Conservation (phyloP, 1,284 basidiomycete genomes). For the Pseudozyma thailandica region DNA sequence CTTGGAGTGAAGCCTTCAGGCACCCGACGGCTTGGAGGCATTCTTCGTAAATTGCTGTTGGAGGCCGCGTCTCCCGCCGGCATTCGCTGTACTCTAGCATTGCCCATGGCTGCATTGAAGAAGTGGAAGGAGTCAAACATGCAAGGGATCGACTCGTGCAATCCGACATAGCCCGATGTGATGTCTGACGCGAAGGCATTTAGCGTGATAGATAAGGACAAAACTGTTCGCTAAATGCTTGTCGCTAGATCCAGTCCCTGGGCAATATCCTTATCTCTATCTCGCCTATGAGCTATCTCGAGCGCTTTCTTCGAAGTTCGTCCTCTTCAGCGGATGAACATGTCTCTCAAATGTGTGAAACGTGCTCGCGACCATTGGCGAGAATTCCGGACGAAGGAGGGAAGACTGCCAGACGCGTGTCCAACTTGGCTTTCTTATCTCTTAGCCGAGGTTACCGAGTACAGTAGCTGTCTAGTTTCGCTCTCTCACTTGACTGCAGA, state of each 20-base stretch:
- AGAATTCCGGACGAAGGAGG: too few species aligned
- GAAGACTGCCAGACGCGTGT: conserved; percentile 1
- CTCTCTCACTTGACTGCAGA: neutral
- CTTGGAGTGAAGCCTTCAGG: too few species aligned
- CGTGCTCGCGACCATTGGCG: too few species aligned
- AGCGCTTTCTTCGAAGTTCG: too few species aligned
- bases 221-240: too few species aligned
- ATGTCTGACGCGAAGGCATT: neutral
- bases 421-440: conserved; percentile 8
- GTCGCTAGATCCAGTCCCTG: too few species aligned
- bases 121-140: neutral
- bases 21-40: neutral
- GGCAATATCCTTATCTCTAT: too few species aligned
- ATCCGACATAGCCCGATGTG: neutral
- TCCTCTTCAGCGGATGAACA: too few species aligned
- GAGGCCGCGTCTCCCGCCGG: neutral
- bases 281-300: too few species aligned
- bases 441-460: conserved; percentile 7
- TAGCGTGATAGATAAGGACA: neutral
- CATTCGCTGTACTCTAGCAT: neutral
- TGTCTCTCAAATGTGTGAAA: too few species aligned
- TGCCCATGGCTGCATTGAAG: too few species aligned
- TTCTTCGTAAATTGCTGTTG: neutral
- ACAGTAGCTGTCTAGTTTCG: neutral
- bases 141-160: neutral